phyloP scores from a whole-genome alignment of 2,329 filamentous ascomycete genomes.

The Allantophomopsis cytisporea region DNA sequence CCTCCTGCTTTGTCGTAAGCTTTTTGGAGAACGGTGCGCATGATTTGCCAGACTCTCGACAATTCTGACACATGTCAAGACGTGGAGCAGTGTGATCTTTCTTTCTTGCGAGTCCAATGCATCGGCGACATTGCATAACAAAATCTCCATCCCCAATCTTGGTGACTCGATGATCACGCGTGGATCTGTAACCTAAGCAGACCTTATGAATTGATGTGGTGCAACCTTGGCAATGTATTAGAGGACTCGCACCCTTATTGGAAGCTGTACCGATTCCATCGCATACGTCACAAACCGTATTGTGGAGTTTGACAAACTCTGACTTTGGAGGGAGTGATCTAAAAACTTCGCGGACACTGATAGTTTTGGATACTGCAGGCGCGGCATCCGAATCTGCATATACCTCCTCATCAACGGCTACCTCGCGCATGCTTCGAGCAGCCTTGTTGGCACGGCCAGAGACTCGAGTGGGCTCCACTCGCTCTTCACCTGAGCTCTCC shows the following conservation, averaged over 20 bases:
- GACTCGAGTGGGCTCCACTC: constrained; percentile 13
- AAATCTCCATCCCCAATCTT: constrained; percentile 69
- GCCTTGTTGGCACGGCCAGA: constrained; percentile 19
- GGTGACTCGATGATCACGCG: constrained; percentile 77
- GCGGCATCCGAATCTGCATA: constrained; percentile 33
- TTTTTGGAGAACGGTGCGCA: constrained; percentile 63
- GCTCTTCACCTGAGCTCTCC: constrained; percentile 6
- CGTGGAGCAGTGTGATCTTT: constrained; percentile 60
- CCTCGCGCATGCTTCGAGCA: constrained; percentile 28
- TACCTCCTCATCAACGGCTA: constrained; percentile 33
- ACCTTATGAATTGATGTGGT: constrained; percentile 68
- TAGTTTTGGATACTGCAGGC: constrained; percentile 33
- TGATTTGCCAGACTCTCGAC: constrained; percentile 49
- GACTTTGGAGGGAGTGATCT: constrained; percentile 43
- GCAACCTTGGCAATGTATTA: constrained; percentile 88
- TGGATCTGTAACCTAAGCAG: constrained; percentile 63
- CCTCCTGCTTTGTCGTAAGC: constrained; percentile 67
- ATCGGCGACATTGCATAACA: constrained; percentile 81
- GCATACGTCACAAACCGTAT: constrained; percentile 61
- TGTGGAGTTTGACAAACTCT: constrained; percentile 59
- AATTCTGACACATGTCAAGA: constrained; percentile 59
- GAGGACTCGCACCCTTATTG: constrained; percentile 41
- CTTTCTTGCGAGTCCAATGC: constrained; percentile 53
- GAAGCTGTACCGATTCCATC: constrained; percentile 33
- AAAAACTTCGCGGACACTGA: constrained; percentile 64